A percentile compares a stretch with the other conserved stretches of the same genome.
Conservation (phyloP, 139 green algal species). For the Trebouxia sp. region DNA sequence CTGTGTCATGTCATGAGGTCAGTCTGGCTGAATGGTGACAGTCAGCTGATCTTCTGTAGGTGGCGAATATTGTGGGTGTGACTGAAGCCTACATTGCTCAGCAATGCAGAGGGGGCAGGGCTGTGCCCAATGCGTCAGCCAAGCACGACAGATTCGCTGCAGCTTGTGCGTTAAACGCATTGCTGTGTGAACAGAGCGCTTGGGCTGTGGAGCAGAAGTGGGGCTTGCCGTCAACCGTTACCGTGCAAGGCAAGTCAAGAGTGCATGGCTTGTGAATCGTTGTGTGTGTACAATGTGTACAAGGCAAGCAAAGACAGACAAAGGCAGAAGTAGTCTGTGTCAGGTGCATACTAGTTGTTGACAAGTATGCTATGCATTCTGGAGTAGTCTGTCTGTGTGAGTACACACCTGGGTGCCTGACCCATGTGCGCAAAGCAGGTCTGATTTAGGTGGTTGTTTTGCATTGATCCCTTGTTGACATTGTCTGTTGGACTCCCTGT, state of each 20-base stretch:
- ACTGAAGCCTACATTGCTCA: background rate
- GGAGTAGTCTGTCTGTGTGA: too few relatives aligned
- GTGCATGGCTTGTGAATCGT: too few relatives aligned
- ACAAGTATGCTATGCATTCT: too few relatives aligned
- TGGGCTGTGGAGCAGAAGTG: constrained; percentile 44
- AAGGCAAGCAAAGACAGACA: too few relatives aligned
- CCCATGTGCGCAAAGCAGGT: too few relatives aligned
- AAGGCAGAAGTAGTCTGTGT: background rate
- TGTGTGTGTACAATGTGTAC: too few relatives aligned
- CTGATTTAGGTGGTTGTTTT: too few relatives aligned
- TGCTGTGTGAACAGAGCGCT: constrained; percentile 42
- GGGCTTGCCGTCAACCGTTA: constrained; percentile 23
- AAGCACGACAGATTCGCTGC: constrained; percentile 56
- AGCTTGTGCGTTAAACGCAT: constrained; percentile 43
- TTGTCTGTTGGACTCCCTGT: too few relatives aligned
- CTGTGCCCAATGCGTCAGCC: background rate
- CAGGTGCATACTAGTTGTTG: too few relatives aligned
- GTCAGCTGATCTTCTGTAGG: background rate
- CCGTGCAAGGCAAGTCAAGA: background rate
- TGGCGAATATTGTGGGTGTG: constrained; percentile 27
- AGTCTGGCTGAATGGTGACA: background rate
- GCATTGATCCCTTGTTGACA: too few relatives aligned
- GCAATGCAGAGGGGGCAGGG: constrained; percentile 10
- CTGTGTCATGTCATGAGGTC: too few relatives aligned
- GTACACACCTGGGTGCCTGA: too few relatives aligned